These are phyloP conservation scores for Sapria himalayana DNA, from an alignment of 345 rosid genomes.

Conservation along the genomic window DNA sequence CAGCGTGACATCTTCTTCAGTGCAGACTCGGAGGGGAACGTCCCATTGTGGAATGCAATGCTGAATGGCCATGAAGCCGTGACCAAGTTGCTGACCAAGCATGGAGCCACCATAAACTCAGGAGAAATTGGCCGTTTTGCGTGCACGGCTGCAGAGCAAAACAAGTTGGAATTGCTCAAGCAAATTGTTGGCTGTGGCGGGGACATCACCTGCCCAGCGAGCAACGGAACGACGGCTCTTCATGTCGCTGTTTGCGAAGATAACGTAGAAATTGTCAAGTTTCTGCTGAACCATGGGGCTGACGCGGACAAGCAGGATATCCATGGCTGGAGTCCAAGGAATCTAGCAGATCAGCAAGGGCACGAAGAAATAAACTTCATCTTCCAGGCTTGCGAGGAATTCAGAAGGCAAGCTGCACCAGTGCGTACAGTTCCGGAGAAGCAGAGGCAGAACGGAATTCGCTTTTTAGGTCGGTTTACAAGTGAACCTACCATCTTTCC, in stretches of 20 bases:
- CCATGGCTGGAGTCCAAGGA: slow-evolving; percentile 48
- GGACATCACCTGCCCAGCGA: slow-evolving; percentile 26
- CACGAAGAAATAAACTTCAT: slow-evolving; percentile 49
- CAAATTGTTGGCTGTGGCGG: slow-evolving; percentile 37
- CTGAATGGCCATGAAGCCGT: slow-evolving; percentile 34
- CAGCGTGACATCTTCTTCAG: too few relatives aligned
- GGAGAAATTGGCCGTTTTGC: slow-evolving; percentile 73
- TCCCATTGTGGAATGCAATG: slow-evolving; percentile 79
- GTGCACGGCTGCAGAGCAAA: slow-evolving; percentile 50
- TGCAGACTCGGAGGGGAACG: slow-evolving; percentile 51
- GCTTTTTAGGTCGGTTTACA: slow-evolving; percentile 39
- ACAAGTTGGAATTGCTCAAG: slow-evolving; percentile 33
- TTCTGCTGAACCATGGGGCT: slow-evolving; percentile 48
- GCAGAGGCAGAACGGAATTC: slow-evolving; percentile 19
- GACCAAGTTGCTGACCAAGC: slow-evolving; percentile 21
- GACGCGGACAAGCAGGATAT: slow-evolving; percentile 35
- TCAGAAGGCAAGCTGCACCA: slow-evolving; percentile 17
- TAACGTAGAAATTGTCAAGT: slow-evolving; percentile 42
- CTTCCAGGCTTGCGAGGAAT: slow-evolving; percentile 21
- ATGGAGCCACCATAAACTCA: slow-evolving; percentile 20
- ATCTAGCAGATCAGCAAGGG: slow-evolving; percentile 73
- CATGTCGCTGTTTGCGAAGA: slow-evolving; percentile 69
- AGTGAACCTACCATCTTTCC: slow-evolving; percentile 59
- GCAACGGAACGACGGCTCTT: slow-evolving; percentile 48
- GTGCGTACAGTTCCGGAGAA: slow-evolving; percentile 24